Evolutionary conservation across 768 basidiomycete species (phyloP).

Genomic region (Melanogaster broomeanus): DNA sequence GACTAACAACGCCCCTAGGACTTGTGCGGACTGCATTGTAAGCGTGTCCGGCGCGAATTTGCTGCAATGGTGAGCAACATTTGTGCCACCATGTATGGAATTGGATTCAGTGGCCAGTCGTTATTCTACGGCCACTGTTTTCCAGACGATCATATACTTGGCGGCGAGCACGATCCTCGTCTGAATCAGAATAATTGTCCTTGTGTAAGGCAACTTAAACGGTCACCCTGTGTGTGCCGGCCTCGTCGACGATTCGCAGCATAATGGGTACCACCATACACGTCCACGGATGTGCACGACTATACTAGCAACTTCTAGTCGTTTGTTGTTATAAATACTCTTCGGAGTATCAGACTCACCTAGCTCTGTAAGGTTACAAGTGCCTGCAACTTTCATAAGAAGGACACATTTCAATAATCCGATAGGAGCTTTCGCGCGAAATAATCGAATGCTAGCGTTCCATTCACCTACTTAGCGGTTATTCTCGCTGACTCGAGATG

Average conservation of each 20-base stretch:
- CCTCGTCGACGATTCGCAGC: neutral
- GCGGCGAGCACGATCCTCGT: neutral
- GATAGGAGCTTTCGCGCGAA: slow-evolving; percentile 1
- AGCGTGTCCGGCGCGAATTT: neutral
- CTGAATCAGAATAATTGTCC: neutral
- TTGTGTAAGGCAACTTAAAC: too few relatives aligned
- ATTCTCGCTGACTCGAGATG: neutral
- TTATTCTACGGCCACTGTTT: slow-evolving; percentile 8
- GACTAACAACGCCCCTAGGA: neutral
- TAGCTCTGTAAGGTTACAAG: slow-evolving; percentile 3
- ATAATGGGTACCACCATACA: slow-evolving; percentile 8
- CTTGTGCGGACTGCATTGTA: neutral
- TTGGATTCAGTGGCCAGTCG: slow-evolving; percentile 4
- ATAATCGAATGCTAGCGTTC: neutral
- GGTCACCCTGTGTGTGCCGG: neutral
- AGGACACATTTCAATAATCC: neutral
- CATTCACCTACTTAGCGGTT: neutral
- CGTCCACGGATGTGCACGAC: slow-evolving; percentile 1
- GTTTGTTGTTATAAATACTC: neutral
- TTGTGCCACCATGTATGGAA: slow-evolving; percentile 4
- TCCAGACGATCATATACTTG: neutral
- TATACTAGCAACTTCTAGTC: slow-evolving; percentile 6
- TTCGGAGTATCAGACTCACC: neutral
- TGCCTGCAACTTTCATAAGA: neutral
- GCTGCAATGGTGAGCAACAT: neutral